Base-by-base conservation (phyloP, 2,329 filamentous ascomycete species). In the Clathrospora elynae region DNA sequence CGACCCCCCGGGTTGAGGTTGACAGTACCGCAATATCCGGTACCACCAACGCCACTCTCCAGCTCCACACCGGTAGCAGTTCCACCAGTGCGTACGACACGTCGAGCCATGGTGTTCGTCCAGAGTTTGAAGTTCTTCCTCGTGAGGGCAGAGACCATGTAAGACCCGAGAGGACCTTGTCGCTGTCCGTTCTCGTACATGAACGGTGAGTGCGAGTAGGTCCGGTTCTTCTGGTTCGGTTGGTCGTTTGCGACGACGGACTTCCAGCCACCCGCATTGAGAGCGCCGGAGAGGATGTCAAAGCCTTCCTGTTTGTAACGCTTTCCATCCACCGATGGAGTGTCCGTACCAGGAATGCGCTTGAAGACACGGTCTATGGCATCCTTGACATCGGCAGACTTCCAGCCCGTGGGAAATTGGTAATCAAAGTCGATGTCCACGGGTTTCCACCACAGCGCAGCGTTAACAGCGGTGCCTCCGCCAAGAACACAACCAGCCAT, bases 401-500 rank as follows among this genome's bases (percentile, higher is more conserved):
- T 83, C 87, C 87, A 90, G 19, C 86, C 86, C 2, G 71, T 52
- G 1, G 87, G 87, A 72, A 87, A 90, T 65, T 86, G 86, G 63
- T 80, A 77, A 62, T 90, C 83, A 74, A 86, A 90, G 62, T 90
- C 87, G 6, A 72, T 64, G 4, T 79, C 75, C 47, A 84, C 80
- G 0, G 86, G 77, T 64, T 80, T 83, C 77, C 82, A 86, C 79
- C 83, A 87, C 22, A 88, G 74, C 30, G 82, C 84, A 35, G 85
- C 81, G 53, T 88, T 88, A 59, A 87, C 75, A 18, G 82, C 80
- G 10, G 82, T 80, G 6, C 82, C 82, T 41, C 85, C 86, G 34
- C 86, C 86, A 2, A 88, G 76, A 29, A 88, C 75, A 49, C 86
- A 88, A 10, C 84, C 86, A 9, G 84, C 83, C 83, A 87, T 87